phyloP scores from a whole-genome alignment of 106 monocot species.

The Dendrobium officinale region DNA sequence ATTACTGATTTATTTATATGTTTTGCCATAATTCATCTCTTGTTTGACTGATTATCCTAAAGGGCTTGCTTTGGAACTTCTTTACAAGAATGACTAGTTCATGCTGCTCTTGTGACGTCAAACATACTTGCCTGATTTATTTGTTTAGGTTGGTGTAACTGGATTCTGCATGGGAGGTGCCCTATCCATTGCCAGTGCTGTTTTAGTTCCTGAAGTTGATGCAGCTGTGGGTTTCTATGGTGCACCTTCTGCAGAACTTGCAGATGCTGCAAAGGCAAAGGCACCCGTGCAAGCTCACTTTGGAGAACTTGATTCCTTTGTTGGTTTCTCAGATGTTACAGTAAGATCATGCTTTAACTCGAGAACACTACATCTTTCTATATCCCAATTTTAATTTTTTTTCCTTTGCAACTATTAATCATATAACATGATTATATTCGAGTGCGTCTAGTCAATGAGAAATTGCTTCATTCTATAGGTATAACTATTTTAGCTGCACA shows the following conservation, averaged over 20 bases:
- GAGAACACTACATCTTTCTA: not conserved
- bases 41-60: not conserved
- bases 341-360: conserved; percentile 37
- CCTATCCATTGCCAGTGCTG: conserved; percentile 75
- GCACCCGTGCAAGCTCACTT: conserved; percentile 93
- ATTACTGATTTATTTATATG: too few relatives aligned
- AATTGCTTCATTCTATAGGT: not conserved
- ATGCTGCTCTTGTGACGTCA: not conserved
- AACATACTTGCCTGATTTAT: not conserved
- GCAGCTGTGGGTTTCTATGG: conserved; percentile 93
- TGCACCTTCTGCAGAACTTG: conserved; percentile 65
- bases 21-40: not conserved
- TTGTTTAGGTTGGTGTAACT: conserved; percentile 73
- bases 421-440: not conserved
- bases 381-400: not conserved
- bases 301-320: conserved; percentile 74
- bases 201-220: conserved; percentile 86
- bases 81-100: not conserved
- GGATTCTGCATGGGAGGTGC: conserved; percentile 99
- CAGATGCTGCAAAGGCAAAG: conserved; percentile 68
- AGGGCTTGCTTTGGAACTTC: not conserved
- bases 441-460: not conserved
- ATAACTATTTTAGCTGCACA: not conserved
- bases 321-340: conserved; percentile 82
- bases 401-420: too few relatives aligned